Evolutionary conservation across 1,284 basidiomycete genomes (phyloP).

Genomic region (Boletellus dicymbophilus): DNA sequence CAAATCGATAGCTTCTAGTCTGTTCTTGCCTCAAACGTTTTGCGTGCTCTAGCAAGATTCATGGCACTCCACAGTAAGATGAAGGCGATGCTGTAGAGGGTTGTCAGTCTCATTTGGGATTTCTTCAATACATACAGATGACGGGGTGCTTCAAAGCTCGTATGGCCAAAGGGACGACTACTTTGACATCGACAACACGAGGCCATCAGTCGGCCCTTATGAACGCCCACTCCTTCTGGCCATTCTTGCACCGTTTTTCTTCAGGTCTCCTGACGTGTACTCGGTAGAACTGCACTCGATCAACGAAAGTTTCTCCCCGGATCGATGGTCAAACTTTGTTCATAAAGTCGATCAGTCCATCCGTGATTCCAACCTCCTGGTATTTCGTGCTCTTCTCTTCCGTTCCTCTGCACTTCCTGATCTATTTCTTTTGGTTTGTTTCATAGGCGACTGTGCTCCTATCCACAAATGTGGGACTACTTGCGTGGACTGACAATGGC

Average conservation of each 20-base stretch:
- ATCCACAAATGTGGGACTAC: constrained; percentile 23
- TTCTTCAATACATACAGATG: constrained; percentile 14
- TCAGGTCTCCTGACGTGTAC: constrained; percentile 30
- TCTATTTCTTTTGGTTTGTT: not conserved
- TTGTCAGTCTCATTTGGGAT: not conserved
- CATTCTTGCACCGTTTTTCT: constrained; percentile 21
- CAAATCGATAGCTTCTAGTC: not conserved
- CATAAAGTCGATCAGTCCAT: constrained; percentile 32
- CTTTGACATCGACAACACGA: constrained; percentile 29
- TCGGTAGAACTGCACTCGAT: constrained; percentile 28
- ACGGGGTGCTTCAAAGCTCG: constrained; percentile 28
- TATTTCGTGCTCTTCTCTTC: constrained; percentile 2
- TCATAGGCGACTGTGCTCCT: constrained; percentile 31
- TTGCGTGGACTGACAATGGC: constrained; percentile 15
- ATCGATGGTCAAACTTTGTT: constrained; percentile 30
- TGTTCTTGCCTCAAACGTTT: not conserved
- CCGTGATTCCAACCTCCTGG: constrained; percentile 31
- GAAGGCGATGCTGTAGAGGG: not conserved
- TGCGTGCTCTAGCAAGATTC: constrained; percentile 21
- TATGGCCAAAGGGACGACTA: constrained; percentile 34
- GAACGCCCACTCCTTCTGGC: constrained; percentile 19
- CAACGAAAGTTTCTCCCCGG: constrained; percentile 26
- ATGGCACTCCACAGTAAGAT: constrained; percentile 33
- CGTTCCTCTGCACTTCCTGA: not conserved
- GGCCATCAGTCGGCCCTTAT: constrained; percentile 16